Percentiles rank a stretch among this genome's conserved stretches.
These are phyloP conservation scores for Aspergillus persii DNA, from an alignment of 2,329 filamentous ascomycete species.

Conservation along the genomic window DNA sequence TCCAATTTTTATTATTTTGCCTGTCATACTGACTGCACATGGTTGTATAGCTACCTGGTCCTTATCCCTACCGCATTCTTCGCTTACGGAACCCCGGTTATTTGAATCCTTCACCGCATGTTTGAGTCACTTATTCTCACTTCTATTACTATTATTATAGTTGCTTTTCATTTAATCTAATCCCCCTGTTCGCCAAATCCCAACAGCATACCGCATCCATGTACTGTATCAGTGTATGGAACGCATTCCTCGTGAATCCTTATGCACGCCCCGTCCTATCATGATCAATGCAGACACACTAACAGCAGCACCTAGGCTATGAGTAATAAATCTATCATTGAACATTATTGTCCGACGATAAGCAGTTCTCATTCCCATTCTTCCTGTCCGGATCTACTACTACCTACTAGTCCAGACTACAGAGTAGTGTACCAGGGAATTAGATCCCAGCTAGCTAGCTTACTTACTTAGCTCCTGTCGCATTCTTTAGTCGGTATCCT, in stretches of 20 bases:
- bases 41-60: background rate
- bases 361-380: background rate
- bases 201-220: background rate
- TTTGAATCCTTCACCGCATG: slow-evolving; percentile 2
- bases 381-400: background rate
- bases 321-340: no score
- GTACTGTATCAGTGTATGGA: background rate
- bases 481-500: background rate
- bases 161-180: background rate
- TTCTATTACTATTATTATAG: background rate
- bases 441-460: background rate
- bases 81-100: background rate
- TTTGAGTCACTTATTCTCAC: background rate
- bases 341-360: background rate
- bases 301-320: background rate
- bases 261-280: background rate
- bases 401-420: no score
- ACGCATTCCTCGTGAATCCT: background rate
- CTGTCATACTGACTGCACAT: background rate
- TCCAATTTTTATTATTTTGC: background rate
- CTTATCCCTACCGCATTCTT: background rate
- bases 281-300: background rate
- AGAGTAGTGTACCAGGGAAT: background rate
- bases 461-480: no score
- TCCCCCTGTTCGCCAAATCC: background rate